phyloP scores from a whole-genome alignment of 306 rosid genomes.

The Vigna radiata region DNA sequence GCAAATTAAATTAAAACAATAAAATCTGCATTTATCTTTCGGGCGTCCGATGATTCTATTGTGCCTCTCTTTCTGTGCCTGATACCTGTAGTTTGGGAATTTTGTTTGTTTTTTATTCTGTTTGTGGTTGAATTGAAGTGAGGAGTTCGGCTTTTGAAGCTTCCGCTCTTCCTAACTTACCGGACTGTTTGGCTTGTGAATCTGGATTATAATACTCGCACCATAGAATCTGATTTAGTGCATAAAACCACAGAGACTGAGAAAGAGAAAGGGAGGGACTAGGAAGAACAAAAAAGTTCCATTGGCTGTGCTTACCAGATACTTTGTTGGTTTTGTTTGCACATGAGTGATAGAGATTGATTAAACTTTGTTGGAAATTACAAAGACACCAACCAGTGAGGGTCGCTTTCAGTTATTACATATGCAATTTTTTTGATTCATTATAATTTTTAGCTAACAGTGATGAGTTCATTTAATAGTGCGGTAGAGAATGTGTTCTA shows the following conservation, averaged over 20 bases:
- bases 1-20: background rate
- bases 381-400: background rate
- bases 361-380: background rate
- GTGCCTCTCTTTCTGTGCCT: background rate
- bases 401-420: background rate
- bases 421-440: background rate
- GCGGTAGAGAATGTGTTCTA: background rate
- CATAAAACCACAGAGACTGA: background rate
- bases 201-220: constrained; percentile 1
- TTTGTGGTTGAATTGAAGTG: constrained; percentile 24
- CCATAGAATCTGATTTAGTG: constrained; percentile 18
- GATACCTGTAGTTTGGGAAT: background rate
- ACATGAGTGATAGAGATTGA: background rate
- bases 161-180: background rate
- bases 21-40: background rate
- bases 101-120: background rate
- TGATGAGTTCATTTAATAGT: background rate
- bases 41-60: background rate
- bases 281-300: background rate
- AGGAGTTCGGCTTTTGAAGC: background rate
- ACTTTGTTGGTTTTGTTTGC: background rate
- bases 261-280: background rate
- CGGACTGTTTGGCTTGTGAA: background rate
- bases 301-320: background rate
- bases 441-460: background rate